Evolutionary conservation across 2,329 filamentous ascomycete genomes (phyloP).

Genomic region (Sordariomycetes sp.): DNA sequence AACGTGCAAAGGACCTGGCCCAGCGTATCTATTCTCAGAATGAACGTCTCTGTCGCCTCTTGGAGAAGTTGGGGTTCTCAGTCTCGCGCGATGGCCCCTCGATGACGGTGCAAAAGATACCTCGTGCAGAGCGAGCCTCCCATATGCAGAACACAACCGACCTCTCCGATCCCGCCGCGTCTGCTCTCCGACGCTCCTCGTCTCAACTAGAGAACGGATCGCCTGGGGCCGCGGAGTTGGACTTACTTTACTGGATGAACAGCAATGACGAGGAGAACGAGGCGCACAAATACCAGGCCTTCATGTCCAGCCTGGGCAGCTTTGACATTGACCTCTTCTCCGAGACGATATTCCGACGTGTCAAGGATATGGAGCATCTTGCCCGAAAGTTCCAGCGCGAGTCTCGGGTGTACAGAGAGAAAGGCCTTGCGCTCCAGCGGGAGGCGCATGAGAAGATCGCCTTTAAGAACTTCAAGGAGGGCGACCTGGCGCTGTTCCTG

Average conservation of each 20-base stretch:
- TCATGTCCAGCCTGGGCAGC: conserved; percentile 56
- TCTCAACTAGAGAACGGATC: conserved; percentile 36
- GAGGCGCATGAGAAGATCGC: conserved; percentile 95
- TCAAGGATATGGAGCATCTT: conserved; percentile 87
- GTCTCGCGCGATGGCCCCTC: conserved; percentile 59
- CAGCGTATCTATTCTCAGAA: conserved; percentile 74
- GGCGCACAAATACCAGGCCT: conserved; percentile 59
- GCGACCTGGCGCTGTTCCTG: conserved; percentile 84
- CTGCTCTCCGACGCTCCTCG: conserved; percentile 38
- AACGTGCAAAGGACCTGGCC: conserved; percentile 69
- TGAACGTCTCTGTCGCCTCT: conserved; percentile 65
- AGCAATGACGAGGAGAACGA: conserved; percentile 47
- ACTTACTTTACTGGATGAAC: conserved; percentile 73
- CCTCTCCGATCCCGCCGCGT: conserved; percentile 37
- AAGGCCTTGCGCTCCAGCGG: conserved; percentile 64
- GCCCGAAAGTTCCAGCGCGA: conserved; percentile 91
- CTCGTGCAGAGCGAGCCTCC: conserved; percentile 42
- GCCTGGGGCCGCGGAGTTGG: conserved; percentile 52
- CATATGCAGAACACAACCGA: conserved; percentile 39
- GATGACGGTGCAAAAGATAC: conserved; percentile 63
- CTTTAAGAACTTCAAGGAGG: conserved; percentile 90
- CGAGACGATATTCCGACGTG: conserved; percentile 74
- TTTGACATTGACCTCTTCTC: conserved; percentile 78
- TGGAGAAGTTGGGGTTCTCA: conserved; percentile 79
- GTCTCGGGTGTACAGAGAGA: conserved; percentile 74